These are phyloP conservation scores for Fraxinus sp. DNA, from an alignment of 305 asterid species.

Conservation along the genomic window DNA sequence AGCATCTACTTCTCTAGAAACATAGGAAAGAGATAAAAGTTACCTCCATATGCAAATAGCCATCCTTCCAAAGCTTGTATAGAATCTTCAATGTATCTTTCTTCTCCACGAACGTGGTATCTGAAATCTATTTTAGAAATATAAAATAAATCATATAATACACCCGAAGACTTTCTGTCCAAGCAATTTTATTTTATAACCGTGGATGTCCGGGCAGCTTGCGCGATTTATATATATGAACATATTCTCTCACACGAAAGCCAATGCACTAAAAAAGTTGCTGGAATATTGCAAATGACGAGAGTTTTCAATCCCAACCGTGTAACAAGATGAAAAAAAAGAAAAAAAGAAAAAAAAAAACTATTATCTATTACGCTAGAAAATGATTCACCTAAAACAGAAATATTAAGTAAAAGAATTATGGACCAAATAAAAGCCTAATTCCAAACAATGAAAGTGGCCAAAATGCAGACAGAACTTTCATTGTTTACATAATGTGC, in stretches of 20 bases:
- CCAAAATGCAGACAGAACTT: neutral
- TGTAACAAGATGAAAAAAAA: neutral
- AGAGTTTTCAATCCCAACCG: neutral
- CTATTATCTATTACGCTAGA: neutral
- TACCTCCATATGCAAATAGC: constrained; percentile 81
- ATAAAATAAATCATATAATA: constrained; percentile 19
- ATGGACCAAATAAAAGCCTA: neutral
- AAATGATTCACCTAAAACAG: neutral
- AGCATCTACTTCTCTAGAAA: constrained; percentile 10
- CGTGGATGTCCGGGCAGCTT: too few species aligned
- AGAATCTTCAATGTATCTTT: constrained; percentile 68
- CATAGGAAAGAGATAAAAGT: constrained; percentile 7
- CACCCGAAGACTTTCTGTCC: constrained; percentile 1
- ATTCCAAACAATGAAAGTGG: neutral
- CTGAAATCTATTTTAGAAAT: constrained; percentile 60
- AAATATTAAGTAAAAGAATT: neutral
- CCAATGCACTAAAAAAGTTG: constrained; percentile 5
- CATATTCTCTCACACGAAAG: neutral
- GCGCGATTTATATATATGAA: neutral
- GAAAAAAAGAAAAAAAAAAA: neutral
- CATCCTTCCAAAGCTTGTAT: constrained; percentile 80
- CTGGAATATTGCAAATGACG: neutral
- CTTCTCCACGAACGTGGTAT: constrained; percentile 65
- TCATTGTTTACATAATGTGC: neutral
- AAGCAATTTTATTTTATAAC: neutral